These are phyloP conservation scores for Aschersonia sp. DNA, from an alignment of 2,329 filamentous ascomycete species.

Conservation along the genomic window DNA sequence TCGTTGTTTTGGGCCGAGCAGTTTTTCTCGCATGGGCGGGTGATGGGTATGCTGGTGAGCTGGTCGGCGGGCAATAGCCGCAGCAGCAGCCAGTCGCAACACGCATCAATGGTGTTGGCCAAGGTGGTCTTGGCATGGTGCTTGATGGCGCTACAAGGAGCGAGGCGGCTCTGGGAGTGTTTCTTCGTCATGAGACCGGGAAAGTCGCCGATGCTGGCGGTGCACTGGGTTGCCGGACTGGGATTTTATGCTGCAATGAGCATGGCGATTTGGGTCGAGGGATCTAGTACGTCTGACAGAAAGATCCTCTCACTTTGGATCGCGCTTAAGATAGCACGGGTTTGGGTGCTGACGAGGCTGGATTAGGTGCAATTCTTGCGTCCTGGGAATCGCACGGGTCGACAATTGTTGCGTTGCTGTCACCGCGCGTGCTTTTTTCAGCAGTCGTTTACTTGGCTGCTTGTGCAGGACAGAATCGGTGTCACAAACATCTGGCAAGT, in stretches of 20 bases:
- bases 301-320: constrained; percentile 10
- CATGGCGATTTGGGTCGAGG: constrained; percentile 74
- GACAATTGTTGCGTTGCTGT: constrained; percentile 6
- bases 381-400: constrained; percentile 13
- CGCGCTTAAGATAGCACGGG: too few relatives aligned
- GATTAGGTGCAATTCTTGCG: constrained; percentile 17
- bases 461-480: constrained; percentile 59
- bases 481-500: constrained; percentile 53
- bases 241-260: constrained; percentile 62
- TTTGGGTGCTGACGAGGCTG: neutral
- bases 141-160: constrained; percentile 63
- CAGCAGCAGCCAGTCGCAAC: neutral
- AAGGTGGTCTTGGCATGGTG: constrained; percentile 54
- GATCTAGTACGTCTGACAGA: constrained; percentile 36
- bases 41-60: constrained; percentile 32
- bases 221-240: constrained; percentile 69
- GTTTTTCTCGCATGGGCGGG: constrained; percentile 35
- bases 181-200: constrained; percentile 43
- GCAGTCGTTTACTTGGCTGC: constrained; percentile 52
- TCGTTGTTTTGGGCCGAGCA: constrained; percentile 64
- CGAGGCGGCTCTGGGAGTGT: constrained; percentile 64
- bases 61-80: constrained; percentile 16
- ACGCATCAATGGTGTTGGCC: constrained; percentile 33
- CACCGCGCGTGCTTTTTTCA: constrained; percentile 24
- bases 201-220: constrained; percentile 67